Evolutionary conservation across 2,329 filamentous ascomycete genomes (phyloP).

Genomic region (Hypoxylon rubiginosum): DNA sequence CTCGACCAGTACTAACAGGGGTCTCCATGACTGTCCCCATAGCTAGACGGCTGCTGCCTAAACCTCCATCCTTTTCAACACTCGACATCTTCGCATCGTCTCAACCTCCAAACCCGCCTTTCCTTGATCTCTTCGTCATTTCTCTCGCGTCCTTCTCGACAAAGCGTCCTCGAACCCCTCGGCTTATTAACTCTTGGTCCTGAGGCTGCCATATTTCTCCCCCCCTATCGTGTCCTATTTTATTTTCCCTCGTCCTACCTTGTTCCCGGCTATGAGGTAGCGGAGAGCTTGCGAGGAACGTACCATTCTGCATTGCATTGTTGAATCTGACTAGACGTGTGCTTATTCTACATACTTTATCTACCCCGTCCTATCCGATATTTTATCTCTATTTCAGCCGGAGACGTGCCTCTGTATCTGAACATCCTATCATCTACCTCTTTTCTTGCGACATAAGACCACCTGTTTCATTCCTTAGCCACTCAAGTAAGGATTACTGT

Average conservation of each 20-base stretch:
- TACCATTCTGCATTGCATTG: constrained; percentile 9
- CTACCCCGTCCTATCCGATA: constrained; percentile 14
- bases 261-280: constrained; percentile 8
- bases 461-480: constrained; percentile 10
- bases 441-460: constrained; percentile 21
- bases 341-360: constrained; percentile 20
- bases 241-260: constrained; percentile 3
- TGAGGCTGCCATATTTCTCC: constrained; percentile 27
- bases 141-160: constrained; percentile 20
- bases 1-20: constrained; percentile 31
- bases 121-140: constrained; percentile 35
- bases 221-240: constrained; percentile 23
- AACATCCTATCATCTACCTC: constrained; percentile 14
- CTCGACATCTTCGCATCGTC: constrained; percentile 32
- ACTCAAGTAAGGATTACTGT: constrained; percentile 37
- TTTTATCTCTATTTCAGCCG: constrained; percentile 18
- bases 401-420: constrained; percentile 20
- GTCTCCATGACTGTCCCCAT: constrained; percentile 43
- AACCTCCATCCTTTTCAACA: constrained; percentile 48
- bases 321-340: constrained; percentile 11
- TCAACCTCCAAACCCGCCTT: constrained; percentile 24
- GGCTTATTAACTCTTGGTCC: constrained; percentile 17
- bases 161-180: constrained; percentile 14
- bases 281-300: constrained; percentile 13
- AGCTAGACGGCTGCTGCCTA: constrained; percentile 51